Conservation (phyloP, 495 filamentous ascomycete species). For the Penicillium canescens region DNA sequence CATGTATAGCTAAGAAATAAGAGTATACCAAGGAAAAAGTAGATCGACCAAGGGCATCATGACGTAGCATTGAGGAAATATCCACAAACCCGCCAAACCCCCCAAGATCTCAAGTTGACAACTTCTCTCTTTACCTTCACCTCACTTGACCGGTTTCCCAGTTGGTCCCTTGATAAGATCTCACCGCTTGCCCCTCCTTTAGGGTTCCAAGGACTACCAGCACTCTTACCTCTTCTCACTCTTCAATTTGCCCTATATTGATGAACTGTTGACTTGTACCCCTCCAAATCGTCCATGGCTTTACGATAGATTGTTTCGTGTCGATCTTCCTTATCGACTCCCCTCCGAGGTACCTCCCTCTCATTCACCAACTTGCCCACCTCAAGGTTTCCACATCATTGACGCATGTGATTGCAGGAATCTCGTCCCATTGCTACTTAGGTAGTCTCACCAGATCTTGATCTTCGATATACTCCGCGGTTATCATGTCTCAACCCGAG, state of each 20-base stretch:
- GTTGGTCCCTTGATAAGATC: conserved; percentile 22
- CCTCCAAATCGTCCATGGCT: conserved; percentile 28
- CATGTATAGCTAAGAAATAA: too few species aligned
- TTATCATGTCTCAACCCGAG: conserved; percentile 36
- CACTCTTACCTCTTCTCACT: conserved; percentile 12
- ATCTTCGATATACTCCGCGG: conserved; percentile 5
- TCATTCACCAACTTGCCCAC: conserved; percentile 4
- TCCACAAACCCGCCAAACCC: not conserved
- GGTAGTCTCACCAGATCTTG: conserved; percentile 2
- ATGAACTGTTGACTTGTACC: not conserved
- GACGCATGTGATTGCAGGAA: conserved; percentile 16
- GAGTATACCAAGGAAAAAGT: not conserved
- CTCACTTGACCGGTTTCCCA: not conserved
- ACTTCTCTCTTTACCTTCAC: not conserved
- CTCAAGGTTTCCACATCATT: conserved; percentile 5
- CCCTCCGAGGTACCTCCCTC: conserved; percentile 22
- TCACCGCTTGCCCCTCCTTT: conserved; percentile 30
- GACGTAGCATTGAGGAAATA: conserved; percentile 9
- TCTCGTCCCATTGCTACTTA: conserved; percentile 10
- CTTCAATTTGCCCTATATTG: conserved; percentile 12
- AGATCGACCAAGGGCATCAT: not conserved
- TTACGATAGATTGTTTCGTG: conserved; percentile 1
- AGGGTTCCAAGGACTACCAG: too few species aligned
- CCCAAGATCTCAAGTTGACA: not conserved
- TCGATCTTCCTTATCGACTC: conserved; percentile 14